These are phyloP conservation scores for Lasiosphaeria ovina DNA, from an alignment of 495 filamentous ascomycete species.

Conservation along the genomic window DNA sequence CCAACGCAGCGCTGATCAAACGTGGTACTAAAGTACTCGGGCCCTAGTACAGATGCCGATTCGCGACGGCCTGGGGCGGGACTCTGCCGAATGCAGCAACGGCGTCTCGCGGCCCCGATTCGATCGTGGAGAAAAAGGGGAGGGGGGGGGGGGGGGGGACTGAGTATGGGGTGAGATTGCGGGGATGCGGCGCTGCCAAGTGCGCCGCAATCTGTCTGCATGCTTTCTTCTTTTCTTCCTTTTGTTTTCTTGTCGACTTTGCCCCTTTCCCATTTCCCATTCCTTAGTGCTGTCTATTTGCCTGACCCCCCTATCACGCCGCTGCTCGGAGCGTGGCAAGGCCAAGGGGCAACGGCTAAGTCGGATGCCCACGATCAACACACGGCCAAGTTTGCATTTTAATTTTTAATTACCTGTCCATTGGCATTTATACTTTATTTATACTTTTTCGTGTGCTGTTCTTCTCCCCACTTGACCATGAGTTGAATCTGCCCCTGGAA, in stretches of 20 bases:
- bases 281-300: neutral
- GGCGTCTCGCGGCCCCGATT: constrained; percentile 13
- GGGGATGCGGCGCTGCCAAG: neutral
- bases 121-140: constrained; percentile 5
- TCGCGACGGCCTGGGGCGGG: constrained; percentile 16
- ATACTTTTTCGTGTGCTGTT: too few species aligned
- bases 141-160: neutral
- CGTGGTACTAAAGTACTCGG: constrained; percentile 11
- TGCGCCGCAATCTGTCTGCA: neutral
- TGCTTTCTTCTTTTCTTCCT: neutral
- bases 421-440: too few species aligned
- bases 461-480: too few species aligned
- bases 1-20: constrained; percentile 23
- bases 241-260: neutral
- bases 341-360: neutral
- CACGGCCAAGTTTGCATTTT: too few species aligned
- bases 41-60: constrained; percentile 21
- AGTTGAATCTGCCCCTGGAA: too few species aligned
- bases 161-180: neutral
- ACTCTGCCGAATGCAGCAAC: constrained; percentile 29
- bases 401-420: too few species aligned
- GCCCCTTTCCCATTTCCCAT: neutral
- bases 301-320: neutral
- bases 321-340: neutral
- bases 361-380: too few species aligned